phyloP scores from a whole-genome alignment of 768 basidiomycete species.

The Termitomyces sp. region DNA sequence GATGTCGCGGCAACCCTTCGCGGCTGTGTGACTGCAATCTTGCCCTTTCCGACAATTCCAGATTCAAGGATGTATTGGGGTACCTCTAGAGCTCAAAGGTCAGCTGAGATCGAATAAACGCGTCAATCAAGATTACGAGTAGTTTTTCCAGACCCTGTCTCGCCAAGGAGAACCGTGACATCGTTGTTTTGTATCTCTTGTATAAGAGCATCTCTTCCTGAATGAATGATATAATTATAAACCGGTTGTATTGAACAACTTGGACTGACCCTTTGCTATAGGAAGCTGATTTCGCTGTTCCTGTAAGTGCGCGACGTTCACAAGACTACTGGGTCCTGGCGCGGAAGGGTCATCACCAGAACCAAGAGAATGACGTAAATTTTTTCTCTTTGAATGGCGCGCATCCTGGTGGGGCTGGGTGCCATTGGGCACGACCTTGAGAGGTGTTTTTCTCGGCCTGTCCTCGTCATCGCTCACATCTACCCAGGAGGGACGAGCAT shows the following conservation, averaged over 20 bases:
- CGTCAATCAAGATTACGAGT: constrained; percentile 55
- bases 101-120: background rate
- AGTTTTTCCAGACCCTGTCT: constrained; percentile 98
- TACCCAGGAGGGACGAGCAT: constrained; percentile 29
- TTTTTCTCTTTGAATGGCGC: constrained; percentile 26
- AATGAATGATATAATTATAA: background rate
- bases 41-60: constrained; percentile 63
- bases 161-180: constrained; percentile 87
- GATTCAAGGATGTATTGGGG: constrained; percentile 93
- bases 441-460: constrained; percentile 21
- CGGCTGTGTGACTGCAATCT: constrained; percentile 93
- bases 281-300: constrained; percentile 72
- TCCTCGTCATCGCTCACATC: constrained; percentile 40
- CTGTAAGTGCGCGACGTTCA: constrained; percentile 38
- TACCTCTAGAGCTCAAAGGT: constrained; percentile 58
- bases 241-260: background rate
- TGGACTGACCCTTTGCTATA: constrained; percentile 65
- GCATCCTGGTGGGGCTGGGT: constrained; percentile 19
- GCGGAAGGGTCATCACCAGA: constrained; percentile 7
- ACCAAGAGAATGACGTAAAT: constrained; percentile 21
- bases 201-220: constrained; percentile 75
- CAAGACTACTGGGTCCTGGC: constrained; percentile 21
- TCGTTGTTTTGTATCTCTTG: constrained; percentile 74
- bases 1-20: constrained; percentile 93
- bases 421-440: constrained; percentile 27